Conservation (phyloP, 345 rosid genomes). For the Brassica nigra region DNA sequence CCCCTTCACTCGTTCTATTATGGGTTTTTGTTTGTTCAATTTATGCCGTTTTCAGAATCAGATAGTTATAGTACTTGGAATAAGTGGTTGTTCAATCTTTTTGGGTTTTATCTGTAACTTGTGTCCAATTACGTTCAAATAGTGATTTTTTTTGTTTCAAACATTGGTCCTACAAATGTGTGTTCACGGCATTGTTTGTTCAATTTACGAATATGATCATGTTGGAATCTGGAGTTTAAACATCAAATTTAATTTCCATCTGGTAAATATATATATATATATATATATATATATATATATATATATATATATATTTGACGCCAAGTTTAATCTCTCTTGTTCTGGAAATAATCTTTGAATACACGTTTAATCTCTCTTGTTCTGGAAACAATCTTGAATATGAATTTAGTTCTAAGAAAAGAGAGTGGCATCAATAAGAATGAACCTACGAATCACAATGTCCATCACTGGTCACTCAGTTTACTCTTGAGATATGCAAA, state of each 20-base stretch:
- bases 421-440: conserved; percentile 15
- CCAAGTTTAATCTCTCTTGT: neutral
- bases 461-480: conserved; percentile 11
- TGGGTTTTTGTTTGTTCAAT: too few species aligned
- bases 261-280: neutral
- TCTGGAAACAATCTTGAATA: conserved; percentile 29
- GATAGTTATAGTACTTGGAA: too few species aligned
- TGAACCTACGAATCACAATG: conserved; percentile 11
- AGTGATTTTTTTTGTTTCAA: neutral
- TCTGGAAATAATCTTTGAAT: too few species aligned
- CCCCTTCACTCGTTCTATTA: too few species aligned
- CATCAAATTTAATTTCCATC: neutral
- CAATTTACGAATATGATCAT: neutral
- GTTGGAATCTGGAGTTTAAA: neutral
- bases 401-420: conserved; percentile 7
- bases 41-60: too few species aligned
- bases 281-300: too few species aligned
- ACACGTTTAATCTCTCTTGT: conserved; percentile 14
- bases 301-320: neutral
- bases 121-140: too few species aligned
- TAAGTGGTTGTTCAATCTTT: too few species aligned
- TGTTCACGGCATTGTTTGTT: neutral
- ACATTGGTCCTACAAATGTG: neutral
- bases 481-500: conserved; percentile 46
- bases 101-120: too few species aligned